Base-by-base conservation (phyloP, 345 rosid genomes). In the Clarkia xantiana region DNA sequence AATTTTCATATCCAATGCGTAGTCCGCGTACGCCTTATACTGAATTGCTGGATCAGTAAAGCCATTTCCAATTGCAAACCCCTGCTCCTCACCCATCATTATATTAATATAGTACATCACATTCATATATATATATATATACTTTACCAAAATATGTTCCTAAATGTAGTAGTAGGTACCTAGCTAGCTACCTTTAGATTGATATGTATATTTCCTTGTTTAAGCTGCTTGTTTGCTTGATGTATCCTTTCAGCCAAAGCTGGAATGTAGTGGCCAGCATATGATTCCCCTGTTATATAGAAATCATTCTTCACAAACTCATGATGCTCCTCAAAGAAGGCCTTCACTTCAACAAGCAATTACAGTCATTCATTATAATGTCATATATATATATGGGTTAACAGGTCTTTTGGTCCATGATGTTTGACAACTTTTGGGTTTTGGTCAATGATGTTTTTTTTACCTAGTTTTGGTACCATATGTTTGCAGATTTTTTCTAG, bases 251-350 rank as follows among this genome's bases (percentile, higher is more conserved):
- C 56, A 67, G 99, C 99, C 71, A 93, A 73, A 55, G 99, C 96
- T 14, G 96, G 99, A 62, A 93, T 93, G 51, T 93, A 93, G 73
- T 93, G 99, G 55, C 99, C 99, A 65, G 96, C 96, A 70, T 87
- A 93, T 55, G 99, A 93, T 69, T 93, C 99, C 48, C 96, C 99
- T 12, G 99, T 93, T 42, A 93, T 84, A 68, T 65, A 93, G 53
- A 93, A 93, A 67, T 87, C 96, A 41, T 93, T 93, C 44, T 76
- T 29, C 4, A 72, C 74, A 40, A 84, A 56, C 63, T 78, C 63
- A 53, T 96, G 94, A 63, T 93, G 99, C 75, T 87, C 96, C 49
- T 51, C 70, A 59, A 93, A 93, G 80, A 93, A 93, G 51, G 94
- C 94, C 97, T 76, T 38, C 14, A 18, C 54, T 52, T 23, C 44